phyloP scores from a whole-genome alignment of 495 filamentous ascomycete species.

The Hypoxylon perforatum region DNA sequence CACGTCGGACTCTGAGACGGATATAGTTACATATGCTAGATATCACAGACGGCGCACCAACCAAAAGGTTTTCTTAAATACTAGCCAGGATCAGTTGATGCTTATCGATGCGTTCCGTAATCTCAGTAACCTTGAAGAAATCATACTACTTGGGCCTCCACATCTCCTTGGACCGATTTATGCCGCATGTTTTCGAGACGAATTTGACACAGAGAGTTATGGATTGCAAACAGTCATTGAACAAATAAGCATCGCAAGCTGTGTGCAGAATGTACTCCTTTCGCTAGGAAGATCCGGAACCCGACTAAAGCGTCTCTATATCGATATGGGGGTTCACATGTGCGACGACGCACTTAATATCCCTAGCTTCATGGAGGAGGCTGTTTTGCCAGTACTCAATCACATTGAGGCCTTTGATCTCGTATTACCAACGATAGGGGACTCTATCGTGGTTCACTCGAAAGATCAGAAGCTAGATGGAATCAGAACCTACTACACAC shows the following conservation, averaged over 20 bases:
- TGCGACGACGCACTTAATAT: slow-evolving; percentile 48
- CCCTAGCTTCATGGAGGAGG: slow-evolving; percentile 39
- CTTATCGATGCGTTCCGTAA: slow-evolving; percentile 60
- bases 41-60: slow-evolving; percentile 32
- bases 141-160: slow-evolving; percentile 58
- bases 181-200: no score
- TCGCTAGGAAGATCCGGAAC: slow-evolving; percentile 50
- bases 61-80: slow-evolving; percentile 45
- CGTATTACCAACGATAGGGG: slow-evolving; percentile 4
- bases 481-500: not conserved
- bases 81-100: slow-evolving; percentile 53
- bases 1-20: no score
- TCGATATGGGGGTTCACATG: slow-evolving; percentile 35
- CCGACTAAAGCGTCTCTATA: slow-evolving; percentile 47
- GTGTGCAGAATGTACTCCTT: slow-evolving; percentile 37
- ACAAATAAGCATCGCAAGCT: slow-evolving; percentile 1
- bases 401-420: slow-evolving; percentile 51
- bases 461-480: not conserved
- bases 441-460: not conserved
- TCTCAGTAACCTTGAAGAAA: slow-evolving; percentile 57
- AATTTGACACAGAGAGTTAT: no score
- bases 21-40: not conserved
- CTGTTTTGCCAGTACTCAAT: slow-evolving; percentile 41
- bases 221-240: not conserved
- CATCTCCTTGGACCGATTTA: not conserved